These are phyloP conservation scores for Wickerhamomyces rabaulensis DNA, from an alignment of 805 yeast genomes.

Conservation along the genomic window DNA sequence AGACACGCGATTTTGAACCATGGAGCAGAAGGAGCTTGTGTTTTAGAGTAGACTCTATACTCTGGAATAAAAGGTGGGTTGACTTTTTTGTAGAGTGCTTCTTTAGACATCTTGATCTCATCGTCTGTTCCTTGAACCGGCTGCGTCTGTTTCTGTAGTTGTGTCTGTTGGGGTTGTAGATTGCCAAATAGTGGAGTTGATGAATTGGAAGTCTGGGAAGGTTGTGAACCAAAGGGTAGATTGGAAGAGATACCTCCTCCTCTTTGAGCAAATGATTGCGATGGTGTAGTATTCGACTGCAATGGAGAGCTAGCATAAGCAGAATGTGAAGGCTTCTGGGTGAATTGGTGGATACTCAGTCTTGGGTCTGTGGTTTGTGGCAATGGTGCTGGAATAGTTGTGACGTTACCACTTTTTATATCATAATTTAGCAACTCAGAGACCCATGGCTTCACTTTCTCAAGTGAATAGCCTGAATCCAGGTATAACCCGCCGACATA, in stretches of 20 bases:
- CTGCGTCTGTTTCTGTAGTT: constrained; percentile 42
- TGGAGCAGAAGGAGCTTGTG: constrained; percentile 31
- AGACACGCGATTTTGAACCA: constrained; percentile 55
- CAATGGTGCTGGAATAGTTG: not conserved
- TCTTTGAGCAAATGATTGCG: not conserved
- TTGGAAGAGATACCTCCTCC: not conserved
- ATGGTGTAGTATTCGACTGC: not conserved
- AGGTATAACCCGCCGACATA: constrained; percentile 1
- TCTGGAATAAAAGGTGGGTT: constrained; percentile 49
- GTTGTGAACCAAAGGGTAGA: not conserved
- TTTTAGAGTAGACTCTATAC: constrained; percentile 38
- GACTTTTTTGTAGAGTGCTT: constrained; percentile 58
- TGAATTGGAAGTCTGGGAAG: no score
- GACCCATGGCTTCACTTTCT: not conserved
- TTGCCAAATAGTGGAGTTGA: no score
- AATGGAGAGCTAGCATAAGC: not conserved
- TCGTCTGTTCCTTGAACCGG: constrained; percentile 28
- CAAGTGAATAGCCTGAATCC: not conserved
- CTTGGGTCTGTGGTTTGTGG: not conserved
- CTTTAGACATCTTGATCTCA: constrained; percentile 46
- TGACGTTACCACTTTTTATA: not conserved
- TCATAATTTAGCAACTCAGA: not conserved
- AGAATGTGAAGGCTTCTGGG: not conserved
- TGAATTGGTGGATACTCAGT: not conserved
- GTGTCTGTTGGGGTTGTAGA: not conserved